Evolutionary conservation across 129 eudicot species (phyloP).

Genomic region (Centaurea solstitialis): DNA sequence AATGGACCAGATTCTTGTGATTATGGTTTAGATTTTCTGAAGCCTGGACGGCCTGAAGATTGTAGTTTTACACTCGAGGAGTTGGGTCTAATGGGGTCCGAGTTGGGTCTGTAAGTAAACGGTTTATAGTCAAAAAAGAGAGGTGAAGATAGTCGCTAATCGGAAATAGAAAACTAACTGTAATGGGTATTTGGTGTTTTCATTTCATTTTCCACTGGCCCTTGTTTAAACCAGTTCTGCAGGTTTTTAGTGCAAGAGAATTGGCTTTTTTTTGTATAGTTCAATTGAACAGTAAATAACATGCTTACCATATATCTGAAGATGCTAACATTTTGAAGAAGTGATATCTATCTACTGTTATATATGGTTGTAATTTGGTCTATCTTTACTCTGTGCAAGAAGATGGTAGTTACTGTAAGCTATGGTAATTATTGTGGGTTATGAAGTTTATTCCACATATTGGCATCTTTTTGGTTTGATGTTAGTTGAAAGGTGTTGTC

Average conservation of each 20-base stretch:
- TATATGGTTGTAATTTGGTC: background rate
- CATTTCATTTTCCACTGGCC: background rate
- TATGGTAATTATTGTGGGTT: no score
- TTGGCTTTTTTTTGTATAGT: constrained; percentile 12
- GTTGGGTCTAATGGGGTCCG: constrained; percentile 34
- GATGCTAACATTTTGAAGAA: background rate
- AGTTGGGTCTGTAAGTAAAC: background rate
- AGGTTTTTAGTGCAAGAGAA: constrained; percentile 4
- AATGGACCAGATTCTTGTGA: constrained; percentile 5
- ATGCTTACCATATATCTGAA: background rate
- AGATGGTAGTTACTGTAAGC: no score
- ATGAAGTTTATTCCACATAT: no score
- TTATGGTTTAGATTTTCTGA: constrained; percentile 53
- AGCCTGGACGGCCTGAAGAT: constrained; percentile 61
- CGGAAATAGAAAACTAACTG: constrained; percentile 19
- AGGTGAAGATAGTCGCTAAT: background rate
- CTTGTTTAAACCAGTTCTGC: constrained; percentile 12
- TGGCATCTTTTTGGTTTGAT: no score
- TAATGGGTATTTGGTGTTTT: background rate
- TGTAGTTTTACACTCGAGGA: constrained; percentile 40
- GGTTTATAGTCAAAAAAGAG: background rate
- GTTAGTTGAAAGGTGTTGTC: no score
- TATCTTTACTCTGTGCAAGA: no score
- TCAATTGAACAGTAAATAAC: constrained; percentile 14
- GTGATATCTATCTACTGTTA: background rate